Percentiles rank a stretch among this genome's conserved stretches.
Evolutionary conservation across 257 asterid species (phyloP).

Genomic region (Solanum etuberosum): DNA sequence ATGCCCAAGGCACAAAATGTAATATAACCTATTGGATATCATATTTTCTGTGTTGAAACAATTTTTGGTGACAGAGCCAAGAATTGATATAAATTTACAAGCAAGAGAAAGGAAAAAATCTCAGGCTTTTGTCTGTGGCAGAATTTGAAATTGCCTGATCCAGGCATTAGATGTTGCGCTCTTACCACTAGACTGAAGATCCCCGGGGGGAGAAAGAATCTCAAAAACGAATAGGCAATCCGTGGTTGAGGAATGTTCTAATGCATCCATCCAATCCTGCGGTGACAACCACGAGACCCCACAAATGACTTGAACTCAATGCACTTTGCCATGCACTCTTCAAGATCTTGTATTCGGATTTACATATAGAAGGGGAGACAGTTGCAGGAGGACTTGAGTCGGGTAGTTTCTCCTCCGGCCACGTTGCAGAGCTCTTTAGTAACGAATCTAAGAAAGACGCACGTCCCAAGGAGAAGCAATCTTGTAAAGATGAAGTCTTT

Average conservation of each 20-base stretch:
- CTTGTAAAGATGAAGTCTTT: slow-evolving; percentile 39
- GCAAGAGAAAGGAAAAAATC: not conserved
- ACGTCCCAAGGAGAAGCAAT: slow-evolving; percentile 43
- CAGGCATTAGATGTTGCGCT: not conserved
- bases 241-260: slow-evolving; percentile 74
- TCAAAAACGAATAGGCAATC: slow-evolving; percentile 66
- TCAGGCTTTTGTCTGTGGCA: not conserved
- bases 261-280: slow-evolving; percentile 94
- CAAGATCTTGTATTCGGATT: slow-evolving; percentile 57
- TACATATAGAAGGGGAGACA: slow-evolving; percentile 22
- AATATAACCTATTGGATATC: not conserved
- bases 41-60: not conserved
- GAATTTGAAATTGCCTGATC: not conserved
- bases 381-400: slow-evolving; percentile 9
- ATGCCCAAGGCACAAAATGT: not conserved
- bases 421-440: slow-evolving; percentile 49
- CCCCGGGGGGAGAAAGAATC: not conserved
- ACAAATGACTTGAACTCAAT: slow-evolving; percentile 44
- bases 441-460: slow-evolving; percentile 55
- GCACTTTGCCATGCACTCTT: slow-evolving; percentile 60
- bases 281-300: slow-evolving; percentile 85
- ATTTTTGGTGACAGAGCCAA: not conserved
- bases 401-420: slow-evolving; percentile 72
- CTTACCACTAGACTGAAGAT: not conserved
- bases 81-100: not conserved